Base-by-base conservation (phyloP, 306 rosid genomes). In the Lithocarpus polystachyus region DNA sequence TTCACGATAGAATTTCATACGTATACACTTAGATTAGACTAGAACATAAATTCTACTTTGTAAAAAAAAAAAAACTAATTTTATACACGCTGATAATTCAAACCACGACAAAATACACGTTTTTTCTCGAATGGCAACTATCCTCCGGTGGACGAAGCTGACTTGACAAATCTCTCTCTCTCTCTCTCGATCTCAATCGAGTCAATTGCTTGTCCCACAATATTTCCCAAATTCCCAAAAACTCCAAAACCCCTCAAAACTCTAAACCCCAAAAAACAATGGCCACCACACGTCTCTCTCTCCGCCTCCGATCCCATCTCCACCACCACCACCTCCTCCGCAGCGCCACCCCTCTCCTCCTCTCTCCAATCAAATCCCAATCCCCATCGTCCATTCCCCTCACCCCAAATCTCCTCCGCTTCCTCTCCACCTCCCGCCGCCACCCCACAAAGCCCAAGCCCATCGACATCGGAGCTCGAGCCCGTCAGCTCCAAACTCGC, bases 401-500 rank as follows among this genome's bases (percentile, higher is more conserved):
- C 45, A 28, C 84, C 68, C 77, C 80, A 26, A 33, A 35, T 28
- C 31, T 82, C 60, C 81, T 79, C 72, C 93, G 96, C 1, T 83
- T 91, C 77, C 82, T 94, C 80, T 94, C 97, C 24, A 90, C 97
- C 0, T 75, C 82, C 11, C 91, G 99, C 1, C 89, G 95, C 43
- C 62, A 62, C 26, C 87, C 87, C 5, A 68, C 75, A 53, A 89
- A 97, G 17, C 54, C 91, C 2, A 91, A 88, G 23, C 1, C 86
- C 0, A 80, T 89, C 0, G 97, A 92, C 85, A 92, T 94, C 73
- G 95, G 91, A 5, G 90, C 90, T 2, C 97, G 97, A 18, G 97
- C 99, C 22, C 86, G 97, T 18, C 99, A 94, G 73, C 93, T 92
- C 56, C 99, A 94, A 84, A 81, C 83, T 3, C 97, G 93, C 1